Evolutionary conservation across 2,329 filamentous ascomycete species (phyloP).

Genomic region (Fusarium sp.): DNA sequence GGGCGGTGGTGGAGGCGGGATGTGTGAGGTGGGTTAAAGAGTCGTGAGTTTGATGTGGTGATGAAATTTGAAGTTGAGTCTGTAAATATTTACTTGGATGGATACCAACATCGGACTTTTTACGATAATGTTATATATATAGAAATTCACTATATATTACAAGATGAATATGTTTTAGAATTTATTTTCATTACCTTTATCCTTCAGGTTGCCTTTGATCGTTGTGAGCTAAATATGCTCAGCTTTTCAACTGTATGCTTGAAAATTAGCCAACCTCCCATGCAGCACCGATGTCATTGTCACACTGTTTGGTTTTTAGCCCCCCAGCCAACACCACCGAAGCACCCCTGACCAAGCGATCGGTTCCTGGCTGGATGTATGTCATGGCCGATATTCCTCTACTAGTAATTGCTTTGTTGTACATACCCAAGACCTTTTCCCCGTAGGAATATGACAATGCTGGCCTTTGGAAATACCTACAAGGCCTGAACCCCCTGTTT

Average conservation of each 20-base stretch:
- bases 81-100: background rate
- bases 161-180: background rate
- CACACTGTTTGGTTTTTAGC: conserved; percentile 9
- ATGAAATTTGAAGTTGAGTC: conserved; percentile 17
- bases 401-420: background rate
- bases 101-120: background rate
- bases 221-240: background rate
- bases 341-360: conserved; percentile 15
- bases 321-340: background rate
- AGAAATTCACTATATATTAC: background rate
- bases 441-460: background rate
- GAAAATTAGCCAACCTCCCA: background rate
- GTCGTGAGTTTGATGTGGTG: conserved; percentile 1
- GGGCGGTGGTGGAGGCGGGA: background rate
- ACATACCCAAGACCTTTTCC: background rate
- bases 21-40: background rate
- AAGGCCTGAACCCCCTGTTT: background rate
- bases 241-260: background rate
- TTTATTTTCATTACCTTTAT: background rate
- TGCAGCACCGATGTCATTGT: conserved; percentile 15
- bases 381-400: conserved; percentile 9
- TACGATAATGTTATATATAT: background rate
- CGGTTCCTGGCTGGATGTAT: conserved; percentile 31
- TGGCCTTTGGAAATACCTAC: background rate
- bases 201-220: background rate